These are phyloP conservation scores for Thinopyrum obtusiflorum DNA, from an alignment of 202 grass and related monocot species.

Conservation along the genomic window DNA sequence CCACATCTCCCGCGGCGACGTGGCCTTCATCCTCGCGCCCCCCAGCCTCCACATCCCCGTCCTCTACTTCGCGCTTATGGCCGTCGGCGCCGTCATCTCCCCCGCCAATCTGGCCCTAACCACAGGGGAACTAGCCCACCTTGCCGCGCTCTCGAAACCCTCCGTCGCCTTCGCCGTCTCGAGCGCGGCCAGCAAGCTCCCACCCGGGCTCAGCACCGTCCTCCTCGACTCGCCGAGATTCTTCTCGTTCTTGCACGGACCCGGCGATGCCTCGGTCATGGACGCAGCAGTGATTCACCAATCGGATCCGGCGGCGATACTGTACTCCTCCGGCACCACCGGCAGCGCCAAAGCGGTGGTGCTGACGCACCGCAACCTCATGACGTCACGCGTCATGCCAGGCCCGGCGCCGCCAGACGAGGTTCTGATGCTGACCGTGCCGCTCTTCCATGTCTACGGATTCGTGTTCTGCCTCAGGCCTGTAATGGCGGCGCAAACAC, in stretches of 20 bases:
- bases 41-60: slow-evolving; percentile 37
- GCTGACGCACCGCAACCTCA: slow-evolving; percentile 65
- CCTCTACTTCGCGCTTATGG: slow-evolving; percentile 53
- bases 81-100: slow-evolving; percentile 40
- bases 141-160: slow-evolving; percentile 37
- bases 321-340: slow-evolving; percentile 78
- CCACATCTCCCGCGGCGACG: slow-evolving; percentile 30
- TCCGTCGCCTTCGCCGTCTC: slow-evolving; percentile 49
- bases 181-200: slow-evolving; percentile 27
- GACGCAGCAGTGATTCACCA: slow-evolving; percentile 15
- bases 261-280: background rate
- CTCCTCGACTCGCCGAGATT: slow-evolving; percentile 41
- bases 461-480: slow-evolving; percentile 43
- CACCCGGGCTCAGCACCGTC: slow-evolving; percentile 17
- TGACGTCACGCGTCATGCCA: background rate
- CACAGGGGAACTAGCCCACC: slow-evolving; percentile 26
- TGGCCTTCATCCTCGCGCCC: slow-evolving; percentile 44
- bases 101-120: slow-evolving; percentile 44
- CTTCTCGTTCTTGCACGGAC: slow-evolving; percentile 22
- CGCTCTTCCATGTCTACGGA: slow-evolving; percentile 63
- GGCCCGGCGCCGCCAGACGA: background rate
- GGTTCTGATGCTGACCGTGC: slow-evolving; percentile 48
- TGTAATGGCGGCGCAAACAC: slow-evolving; percentile 18
- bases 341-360: slow-evolving; percentile 55
- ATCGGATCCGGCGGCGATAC: slow-evolving; percentile 52